Evolutionary conservation across 1,284 basidiomycete genomes (phyloP), one percentile per base, ranked within the genome.

Genomic region (Malassezia globosa): DNA sequence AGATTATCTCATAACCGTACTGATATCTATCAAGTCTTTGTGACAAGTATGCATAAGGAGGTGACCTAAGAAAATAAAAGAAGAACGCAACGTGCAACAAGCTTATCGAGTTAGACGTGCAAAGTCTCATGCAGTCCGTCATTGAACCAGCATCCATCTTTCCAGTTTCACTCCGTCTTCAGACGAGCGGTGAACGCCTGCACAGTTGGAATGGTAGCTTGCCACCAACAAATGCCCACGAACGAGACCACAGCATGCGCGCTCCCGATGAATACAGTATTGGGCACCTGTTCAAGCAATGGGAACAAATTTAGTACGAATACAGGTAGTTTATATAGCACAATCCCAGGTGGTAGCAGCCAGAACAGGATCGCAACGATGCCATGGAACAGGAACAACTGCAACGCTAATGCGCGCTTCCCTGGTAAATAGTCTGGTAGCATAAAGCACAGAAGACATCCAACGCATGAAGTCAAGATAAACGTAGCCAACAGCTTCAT

Each of bases 361-460:
- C 80, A 82, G 42, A 87, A 77, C 34, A 86, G 73, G 0, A 83
- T 84, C 1, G 84, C 84, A 31, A 78, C 78, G 22, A 81, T 73
- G 57, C 77, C 81, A 67, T 87, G 85, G 69, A 87, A 87, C 10
- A 86, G 63, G 51, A 82, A 81, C 5, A 87, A 76, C 11, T 77
- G 79, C 41, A 87, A 80, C 0, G 83, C 85, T 3, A 85, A 73
- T 0, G 83, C 85, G 14, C 85, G 80, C 73, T 87, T 87, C 7
- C 84, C 84, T 0, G 85, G 85, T 4, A 87, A 73, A 71, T 84
- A 85, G 61, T 87, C 85, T 80, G 58, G 60, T 10, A 64, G 50
- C 3, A 43, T 53, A 42, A 54, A 59, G 13, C 56, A 37, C 16
- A 61, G 46, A 11, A 60, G 18, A 37, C 55, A 54, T 18, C 56